A percentile compares a stretch with the other conserved stretches of the same genome.
These are phyloP conservation scores for Terfezia boudieri DNA, from an alignment of 495 filamentous ascomycete species.

Conservation along the genomic window DNA sequence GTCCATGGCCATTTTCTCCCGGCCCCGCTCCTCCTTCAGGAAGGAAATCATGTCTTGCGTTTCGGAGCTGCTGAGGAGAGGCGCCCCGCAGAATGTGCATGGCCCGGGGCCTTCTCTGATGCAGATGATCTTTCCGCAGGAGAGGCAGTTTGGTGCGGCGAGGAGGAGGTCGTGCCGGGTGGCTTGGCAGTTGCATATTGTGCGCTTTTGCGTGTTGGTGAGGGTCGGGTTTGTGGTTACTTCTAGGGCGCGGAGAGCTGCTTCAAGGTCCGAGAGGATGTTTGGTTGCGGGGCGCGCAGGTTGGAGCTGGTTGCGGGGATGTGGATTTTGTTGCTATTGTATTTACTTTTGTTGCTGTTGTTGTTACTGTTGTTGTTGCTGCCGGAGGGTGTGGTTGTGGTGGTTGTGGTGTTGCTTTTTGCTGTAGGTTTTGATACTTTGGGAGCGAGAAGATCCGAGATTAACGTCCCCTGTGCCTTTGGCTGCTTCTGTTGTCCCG, in stretches of 20 bases:
- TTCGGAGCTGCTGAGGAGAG: constrained; percentile 47
- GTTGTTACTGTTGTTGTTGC: no score
- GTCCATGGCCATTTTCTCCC: constrained; percentile 62
- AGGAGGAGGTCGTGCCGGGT: constrained; percentile 62
- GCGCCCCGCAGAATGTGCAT: constrained; percentile 69
- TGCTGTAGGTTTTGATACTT: constrained; percentile 22
- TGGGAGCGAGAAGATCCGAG: constrained; percentile 36
- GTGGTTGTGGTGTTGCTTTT: no score
- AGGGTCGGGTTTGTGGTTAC: constrained; percentile 66
- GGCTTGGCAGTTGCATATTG: constrained; percentile 56
- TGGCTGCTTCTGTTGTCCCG: constrained; percentile 37
- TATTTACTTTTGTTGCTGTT: not conserved
- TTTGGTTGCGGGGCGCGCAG: constrained; percentile 39
- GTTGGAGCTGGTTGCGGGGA: constrained; percentile 53
- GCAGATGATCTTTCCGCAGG: constrained; percentile 92
- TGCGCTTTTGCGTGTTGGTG: constrained; percentile 29
- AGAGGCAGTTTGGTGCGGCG: constrained; percentile 76
- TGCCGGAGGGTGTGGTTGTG: no score
- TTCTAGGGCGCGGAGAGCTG: constrained; percentile 77
- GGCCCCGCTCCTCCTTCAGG: constrained; percentile 64
- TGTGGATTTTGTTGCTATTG: constrained; percentile 35
- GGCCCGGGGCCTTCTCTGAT: constrained; percentile 83
- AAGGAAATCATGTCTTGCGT: constrained; percentile 68
- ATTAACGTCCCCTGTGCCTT: constrained; percentile 48
- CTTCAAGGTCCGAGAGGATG: constrained; percentile 61